phyloP scores from a whole-genome alignment of 257 asterid species.

The Capsicum rhomboideum region DNA sequence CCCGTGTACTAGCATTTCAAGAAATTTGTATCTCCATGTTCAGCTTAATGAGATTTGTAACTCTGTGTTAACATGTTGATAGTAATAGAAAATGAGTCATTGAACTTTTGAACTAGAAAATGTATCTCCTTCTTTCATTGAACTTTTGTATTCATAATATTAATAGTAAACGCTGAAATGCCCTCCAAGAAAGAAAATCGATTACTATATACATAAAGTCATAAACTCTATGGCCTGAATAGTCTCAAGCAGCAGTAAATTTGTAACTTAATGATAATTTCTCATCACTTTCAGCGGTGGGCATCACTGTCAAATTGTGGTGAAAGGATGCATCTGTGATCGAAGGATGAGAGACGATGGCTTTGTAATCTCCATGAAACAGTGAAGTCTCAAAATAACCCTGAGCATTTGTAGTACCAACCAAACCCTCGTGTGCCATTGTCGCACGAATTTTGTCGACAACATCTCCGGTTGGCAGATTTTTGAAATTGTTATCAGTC shows the following conservation, averaged over 20 bases:
- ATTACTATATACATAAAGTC: not conserved
- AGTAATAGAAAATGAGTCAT: too few species aligned
- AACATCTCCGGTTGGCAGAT: constrained; percentile 45
- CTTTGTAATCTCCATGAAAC: constrained; percentile 45
- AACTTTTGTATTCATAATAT: not conserved
- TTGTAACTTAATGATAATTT: not conserved
- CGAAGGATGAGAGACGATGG: constrained; percentile 24
- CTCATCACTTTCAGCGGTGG: not conserved
- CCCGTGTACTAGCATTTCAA: too few species aligned
- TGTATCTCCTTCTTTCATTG: too few species aligned
- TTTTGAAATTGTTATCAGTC: constrained; percentile 42
- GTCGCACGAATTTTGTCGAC: constrained; percentile 24
- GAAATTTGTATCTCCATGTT: too few species aligned
- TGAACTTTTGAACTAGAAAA: too few species aligned
- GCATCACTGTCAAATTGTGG: constrained; percentile 9
- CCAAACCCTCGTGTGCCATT: constrained; percentile 4
- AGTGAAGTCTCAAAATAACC: constrained; percentile 34
- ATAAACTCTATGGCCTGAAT: not conserved
- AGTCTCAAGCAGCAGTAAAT: not conserved
- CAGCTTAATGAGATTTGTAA: too few species aligned
- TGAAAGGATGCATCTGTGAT: not conserved
- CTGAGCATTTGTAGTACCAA: constrained; percentile 17
- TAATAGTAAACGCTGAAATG: not conserved
- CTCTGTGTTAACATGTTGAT: too few species aligned
- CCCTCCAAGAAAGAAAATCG: not conserved